Evolutionary conservation across 768 basidiomycete genomes (phyloP).

Genomic region (Psilocybe cyanescens): DNA sequence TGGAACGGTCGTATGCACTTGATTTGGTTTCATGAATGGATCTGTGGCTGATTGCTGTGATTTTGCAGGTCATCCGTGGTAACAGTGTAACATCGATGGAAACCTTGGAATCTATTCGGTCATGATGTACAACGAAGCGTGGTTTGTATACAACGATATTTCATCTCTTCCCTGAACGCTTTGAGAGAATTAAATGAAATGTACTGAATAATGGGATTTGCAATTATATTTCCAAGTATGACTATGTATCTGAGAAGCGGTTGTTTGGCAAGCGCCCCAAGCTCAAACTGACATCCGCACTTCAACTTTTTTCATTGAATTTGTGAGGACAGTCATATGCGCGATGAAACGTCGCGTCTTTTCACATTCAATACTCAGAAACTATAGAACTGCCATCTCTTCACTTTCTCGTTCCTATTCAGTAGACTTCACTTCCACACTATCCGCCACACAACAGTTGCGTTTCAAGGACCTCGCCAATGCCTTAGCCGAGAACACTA

Average conservation of each 20-base stretch:
- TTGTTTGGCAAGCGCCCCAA: constrained; percentile 20
- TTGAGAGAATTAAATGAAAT: not conserved
- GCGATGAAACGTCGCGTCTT: constrained; percentile 26
- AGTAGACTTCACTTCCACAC: not conserved
- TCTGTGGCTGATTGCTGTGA: constrained; percentile 3
- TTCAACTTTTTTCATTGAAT: not conserved
- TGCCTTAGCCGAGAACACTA: constrained; percentile 32
- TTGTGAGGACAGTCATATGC: constrained; percentile 5
- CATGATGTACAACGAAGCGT: constrained; percentile 13
- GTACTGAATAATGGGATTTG: constrained; percentile 3
- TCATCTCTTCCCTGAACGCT: not conserved
- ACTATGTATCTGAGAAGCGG: constrained; percentile 1
- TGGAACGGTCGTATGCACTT: constrained; percentile 82
- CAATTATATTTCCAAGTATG: not conserved
- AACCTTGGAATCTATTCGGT: constrained; percentile 66
- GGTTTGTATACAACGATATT: constrained; percentile 6
- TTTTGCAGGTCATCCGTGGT: constrained; percentile 86
- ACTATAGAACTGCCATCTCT: not conserved
- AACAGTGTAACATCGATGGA: constrained; percentile 98
- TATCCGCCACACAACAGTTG: constrained; percentile 14
- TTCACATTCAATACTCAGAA: constrained; percentile 1
- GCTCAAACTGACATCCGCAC: constrained; percentile 8
- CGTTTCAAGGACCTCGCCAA: constrained; percentile 30
- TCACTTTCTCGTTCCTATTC: constrained; percentile 1
- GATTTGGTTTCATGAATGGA: constrained; percentile 1